A percentile compares a stretch with the other conserved stretches of the same genome.
phyloP scores from a whole-genome alignment of 1,139 yeast species.

The Entelexis sorbosivorans region DNA sequence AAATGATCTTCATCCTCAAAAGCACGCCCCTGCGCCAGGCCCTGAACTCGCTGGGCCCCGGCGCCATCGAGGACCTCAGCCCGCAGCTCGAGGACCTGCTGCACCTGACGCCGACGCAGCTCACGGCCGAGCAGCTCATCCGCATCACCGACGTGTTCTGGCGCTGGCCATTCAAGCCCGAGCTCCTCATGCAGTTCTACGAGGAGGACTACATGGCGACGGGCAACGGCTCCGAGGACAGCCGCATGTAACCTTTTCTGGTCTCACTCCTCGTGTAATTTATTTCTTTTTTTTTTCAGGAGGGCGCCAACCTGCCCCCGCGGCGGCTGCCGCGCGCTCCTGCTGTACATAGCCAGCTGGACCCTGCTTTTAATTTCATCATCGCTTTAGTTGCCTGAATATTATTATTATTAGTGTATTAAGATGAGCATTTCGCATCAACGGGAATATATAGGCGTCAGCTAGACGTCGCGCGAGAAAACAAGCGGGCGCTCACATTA shows the following conservation, averaged over 20 bases:
- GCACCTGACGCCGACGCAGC: slow-evolving; percentile 39
- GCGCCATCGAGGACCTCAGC: slow-evolving; percentile 55
- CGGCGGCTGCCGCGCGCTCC: too few species aligned
- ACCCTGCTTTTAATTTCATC: too few species aligned
- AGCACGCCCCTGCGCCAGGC: slow-evolving; percentile 41
- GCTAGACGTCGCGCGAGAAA: too few species aligned
- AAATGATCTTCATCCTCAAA: slow-evolving; percentile 48
- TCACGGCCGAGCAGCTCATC: slow-evolving; percentile 46
- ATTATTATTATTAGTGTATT: too few species aligned
- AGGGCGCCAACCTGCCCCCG: too few species aligned
- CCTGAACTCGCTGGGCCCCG: slow-evolving; percentile 60
- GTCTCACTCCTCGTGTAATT: too few species aligned
- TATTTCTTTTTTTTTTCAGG: too few species aligned
- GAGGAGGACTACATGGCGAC: slow-evolving; percentile 25
- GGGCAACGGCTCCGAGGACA: slow-evolving; percentile 3
- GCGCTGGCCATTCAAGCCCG: slow-evolving; percentile 84
- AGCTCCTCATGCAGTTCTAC: slow-evolving; percentile 35
- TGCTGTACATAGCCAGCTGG: too few species aligned
- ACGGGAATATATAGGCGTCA: too few species aligned
- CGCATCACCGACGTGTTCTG: slow-evolving; percentile 44
- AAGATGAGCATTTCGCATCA: too few species aligned
- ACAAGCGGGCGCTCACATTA: too few species aligned
- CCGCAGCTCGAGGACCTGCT: slow-evolving; percentile 36
- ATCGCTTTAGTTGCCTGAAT: too few species aligned
- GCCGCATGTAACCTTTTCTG: slow-evolving; percentile 2